These are phyloP conservation scores for Aspergillus ustus DNA, from an alignment of 2,329 filamentous ascomycete genomes.

Conservation along the genomic window DNA sequence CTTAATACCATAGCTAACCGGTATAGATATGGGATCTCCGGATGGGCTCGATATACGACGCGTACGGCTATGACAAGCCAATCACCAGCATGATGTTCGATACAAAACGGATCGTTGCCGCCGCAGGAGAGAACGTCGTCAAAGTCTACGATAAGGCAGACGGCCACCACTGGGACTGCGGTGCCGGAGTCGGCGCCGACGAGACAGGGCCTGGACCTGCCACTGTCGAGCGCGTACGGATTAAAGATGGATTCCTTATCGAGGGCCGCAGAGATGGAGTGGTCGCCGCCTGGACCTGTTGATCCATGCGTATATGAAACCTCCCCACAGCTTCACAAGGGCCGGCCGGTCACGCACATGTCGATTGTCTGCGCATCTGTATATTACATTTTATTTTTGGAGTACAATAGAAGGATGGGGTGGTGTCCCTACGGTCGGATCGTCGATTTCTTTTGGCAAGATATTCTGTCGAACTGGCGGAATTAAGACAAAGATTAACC, in stretches of 20 bases:
- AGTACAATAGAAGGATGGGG: slow-evolving; percentile 14
- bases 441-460: slow-evolving; percentile 6
- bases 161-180: slow-evolving; percentile 94
- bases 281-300: slow-evolving; percentile 89
- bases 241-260: slow-evolving; percentile 91
- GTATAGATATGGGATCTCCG: slow-evolving; percentile 95
- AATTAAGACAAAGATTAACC: neutral
- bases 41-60: slow-evolving; percentile 92
- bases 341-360: slow-evolving; percentile 15
- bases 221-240: slow-evolving; percentile 81
- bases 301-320: slow-evolving; percentile 16
- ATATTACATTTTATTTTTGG: slow-evolving; percentile 22
- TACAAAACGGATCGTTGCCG: slow-evolving; percentile 81
- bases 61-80: slow-evolving; percentile 90
- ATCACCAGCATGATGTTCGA: slow-evolving; percentile 99
- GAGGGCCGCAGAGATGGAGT: slow-evolving; percentile 87
- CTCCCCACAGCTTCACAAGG: neutral
- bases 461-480: neutral
- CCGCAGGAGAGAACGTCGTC: slow-evolving; percentile 88
- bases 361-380: slow-evolving; percentile 21
- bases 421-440: slow-evolving; percentile 10
- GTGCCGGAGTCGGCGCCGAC: slow-evolving; percentile 72
- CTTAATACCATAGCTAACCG: slow-evolving; percentile 26
- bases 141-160: slow-evolving; percentile 99
- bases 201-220: slow-evolving; percentile 68